These are phyloP conservation scores for Fragaria iinumae DNA, from an alignment of 306 rosid genomes.

Conservation along the genomic window DNA sequence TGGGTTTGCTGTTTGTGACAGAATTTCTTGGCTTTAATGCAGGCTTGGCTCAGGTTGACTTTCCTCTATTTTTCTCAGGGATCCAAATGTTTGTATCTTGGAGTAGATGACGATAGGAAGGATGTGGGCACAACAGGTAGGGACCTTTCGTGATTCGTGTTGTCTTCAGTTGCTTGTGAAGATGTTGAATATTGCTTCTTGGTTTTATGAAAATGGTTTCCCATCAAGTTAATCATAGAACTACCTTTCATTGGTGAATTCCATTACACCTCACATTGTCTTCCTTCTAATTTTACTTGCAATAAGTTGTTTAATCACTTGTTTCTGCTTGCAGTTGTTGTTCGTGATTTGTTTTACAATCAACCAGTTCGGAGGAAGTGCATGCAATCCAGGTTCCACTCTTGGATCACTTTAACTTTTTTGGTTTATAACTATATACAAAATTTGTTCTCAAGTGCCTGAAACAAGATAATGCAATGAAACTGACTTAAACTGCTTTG, in stretches of 20 bases:
- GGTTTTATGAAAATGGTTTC: background rate
- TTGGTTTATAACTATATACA: background rate
- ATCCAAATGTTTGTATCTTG: constrained; percentile 79
- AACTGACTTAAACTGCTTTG: constrained; percentile 38
- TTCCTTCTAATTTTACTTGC: background rate
- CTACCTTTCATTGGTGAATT: background rate
- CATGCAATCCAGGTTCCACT: constrained; percentile 74
- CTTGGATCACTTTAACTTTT: background rate
- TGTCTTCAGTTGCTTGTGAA: constrained; percentile 5
- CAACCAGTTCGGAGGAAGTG: constrained; percentile 93
- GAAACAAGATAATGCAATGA: constrained; percentile 28
- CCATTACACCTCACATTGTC: background rate
- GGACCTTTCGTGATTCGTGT: background rate
- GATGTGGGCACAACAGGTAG: constrained; percentile 87
- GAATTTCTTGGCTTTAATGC: constrained; percentile 17
- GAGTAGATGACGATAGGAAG: constrained; percentile 76
- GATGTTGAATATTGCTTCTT: background rate
- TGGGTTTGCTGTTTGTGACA: background rate
- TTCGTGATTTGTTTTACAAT: constrained; percentile 89
- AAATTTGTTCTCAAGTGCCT: constrained; percentile 22
- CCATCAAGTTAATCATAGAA: background rate
- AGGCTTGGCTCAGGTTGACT: constrained; percentile 25
- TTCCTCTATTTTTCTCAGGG: constrained; percentile 53
- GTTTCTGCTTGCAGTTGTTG: constrained; percentile 54
- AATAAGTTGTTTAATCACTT: constrained; percentile 23